Evolutionary conservation across 345 rosid species (phyloP).

Genomic region (Salix brachista): DNA sequence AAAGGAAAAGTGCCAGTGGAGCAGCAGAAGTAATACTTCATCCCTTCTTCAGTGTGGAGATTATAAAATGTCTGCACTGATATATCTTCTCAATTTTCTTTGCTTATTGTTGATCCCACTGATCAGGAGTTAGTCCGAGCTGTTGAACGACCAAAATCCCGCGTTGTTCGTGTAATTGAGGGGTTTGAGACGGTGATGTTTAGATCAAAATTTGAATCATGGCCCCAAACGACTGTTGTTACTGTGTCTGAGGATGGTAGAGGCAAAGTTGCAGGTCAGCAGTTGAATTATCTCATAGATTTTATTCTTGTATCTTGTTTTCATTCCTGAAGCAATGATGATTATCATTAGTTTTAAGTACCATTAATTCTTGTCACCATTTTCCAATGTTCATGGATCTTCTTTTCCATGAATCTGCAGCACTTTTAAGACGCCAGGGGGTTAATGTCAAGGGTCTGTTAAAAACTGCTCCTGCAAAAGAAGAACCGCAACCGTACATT

Average conservation of each 20-base stretch:
- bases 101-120: not conserved
- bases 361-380: not conserved
- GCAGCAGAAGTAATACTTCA: constrained; percentile 33
- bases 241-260: constrained; percentile 90
- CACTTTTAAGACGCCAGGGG: constrained; percentile 89
- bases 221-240: constrained; percentile 64
- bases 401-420: constrained; percentile 34
- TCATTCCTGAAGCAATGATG: not conserved
- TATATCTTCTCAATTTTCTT: constrained; percentile 5
- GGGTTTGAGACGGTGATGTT: constrained; percentile 95
- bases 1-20: constrained; percentile 77
- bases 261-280: constrained; percentile 96
- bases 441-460: constrained; percentile 82
- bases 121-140: constrained; percentile 59
- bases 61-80: not conserved
- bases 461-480: constrained; percentile 73
- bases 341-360: not conserved
- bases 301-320: constrained; percentile 4
- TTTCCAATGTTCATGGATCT: constrained; percentile 6
- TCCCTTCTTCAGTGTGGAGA: constrained; percentile 2
- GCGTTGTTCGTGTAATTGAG: constrained; percentile 78
- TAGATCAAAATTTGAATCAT: constrained; percentile 80
- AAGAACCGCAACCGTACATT: constrained; percentile 79
- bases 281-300: constrained; percentile 7
- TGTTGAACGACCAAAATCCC: constrained; percentile 56